These are phyloP conservation scores for Suaeda aralocaspica DNA, from an alignment of 148 eudicot genomes.

Conservation along the genomic window DNA sequence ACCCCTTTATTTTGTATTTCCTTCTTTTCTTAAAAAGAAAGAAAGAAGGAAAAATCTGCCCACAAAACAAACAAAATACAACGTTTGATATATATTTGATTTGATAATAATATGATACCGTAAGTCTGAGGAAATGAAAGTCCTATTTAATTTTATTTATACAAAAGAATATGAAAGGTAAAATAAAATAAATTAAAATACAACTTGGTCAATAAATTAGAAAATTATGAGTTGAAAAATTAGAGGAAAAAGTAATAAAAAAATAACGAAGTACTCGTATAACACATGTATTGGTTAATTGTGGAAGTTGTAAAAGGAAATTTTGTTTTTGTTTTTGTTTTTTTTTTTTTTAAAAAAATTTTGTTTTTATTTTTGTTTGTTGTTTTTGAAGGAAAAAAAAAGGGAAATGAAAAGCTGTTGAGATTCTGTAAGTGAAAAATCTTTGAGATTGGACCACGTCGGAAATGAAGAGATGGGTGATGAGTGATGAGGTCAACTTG, in stretches of 20 bases:
- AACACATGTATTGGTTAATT: too few species aligned
- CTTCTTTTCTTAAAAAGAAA: background rate
- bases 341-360: background rate
- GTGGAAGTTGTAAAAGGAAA: background rate
- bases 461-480: too few species aligned
- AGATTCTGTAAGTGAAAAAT: constrained; percentile 3
- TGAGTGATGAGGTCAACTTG: constrained; percentile 10
- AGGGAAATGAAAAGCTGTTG: too few species aligned
- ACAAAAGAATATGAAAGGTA: too few species aligned
- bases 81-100: too few species aligned
- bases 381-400: too few species aligned
- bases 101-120: too few species aligned
- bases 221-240: too few species aligned
- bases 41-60: background rate
- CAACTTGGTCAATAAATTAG: constrained; percentile 22
- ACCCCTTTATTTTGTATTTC: background rate
- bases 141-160: background rate
- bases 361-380: background rate
- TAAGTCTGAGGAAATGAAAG: background rate
- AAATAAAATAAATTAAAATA: too few species aligned
- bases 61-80: background rate
- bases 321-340: background rate
- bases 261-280: too few species aligned
- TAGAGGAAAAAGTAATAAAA: background rate
- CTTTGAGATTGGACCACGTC: constrained; percentile 1